Base-by-base conservation (phyloP, 2,329 filamentous ascomycete genomes). In the Coniella vitis region DNA sequence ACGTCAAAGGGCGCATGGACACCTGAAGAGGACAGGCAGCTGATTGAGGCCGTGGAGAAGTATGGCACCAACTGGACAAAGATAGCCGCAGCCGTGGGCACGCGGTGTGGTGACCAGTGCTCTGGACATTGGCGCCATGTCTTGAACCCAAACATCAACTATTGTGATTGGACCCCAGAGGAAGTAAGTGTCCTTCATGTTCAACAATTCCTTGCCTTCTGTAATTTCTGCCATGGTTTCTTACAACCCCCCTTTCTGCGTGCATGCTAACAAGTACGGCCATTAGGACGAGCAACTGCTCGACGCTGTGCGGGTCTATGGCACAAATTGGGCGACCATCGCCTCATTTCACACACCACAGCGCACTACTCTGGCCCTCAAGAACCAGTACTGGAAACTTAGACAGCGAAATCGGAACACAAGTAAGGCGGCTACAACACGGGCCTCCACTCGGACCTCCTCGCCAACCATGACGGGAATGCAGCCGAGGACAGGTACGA, bases 1-100 rank as follows among this genome's bases (percentile, higher is more conserved):
- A 37, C 17, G 3, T 53, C 56, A 2, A 61, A 59, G 47, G 59
- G 58, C n/a, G 56, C 56, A 1, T 60, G 58, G 58, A 56, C 53
- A 7, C 43, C 47, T 9, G 57, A 60, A 14, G 58, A 60, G 21
- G 58, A 60, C 38, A 50, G 57, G 32, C 54, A 46, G 38, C 51
- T 60, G 10, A 53, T 53, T 14, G 45, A 54, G 4, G 57, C 58
- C 1, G 53, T 60, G 14, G 54, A 55, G 10, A 46, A 52, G n/a
- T 55, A 60, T 44, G 58, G 58, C 4, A 43, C 55, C 5, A 56
- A 58, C 7, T 61, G 58, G 42, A 45, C 32, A 7, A n/a, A 17
- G 7, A 32, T 45, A 4, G 42, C 42, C 4, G 12, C 8, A 3
- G 42, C 16, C 7, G 42, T 45, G 1, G 19, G 17, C 7, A 22